Evolutionary conservation across 202 grass and related monocot species (phyloP).

Genomic region (Schoenoplectus tabernaemontani): DNA sequence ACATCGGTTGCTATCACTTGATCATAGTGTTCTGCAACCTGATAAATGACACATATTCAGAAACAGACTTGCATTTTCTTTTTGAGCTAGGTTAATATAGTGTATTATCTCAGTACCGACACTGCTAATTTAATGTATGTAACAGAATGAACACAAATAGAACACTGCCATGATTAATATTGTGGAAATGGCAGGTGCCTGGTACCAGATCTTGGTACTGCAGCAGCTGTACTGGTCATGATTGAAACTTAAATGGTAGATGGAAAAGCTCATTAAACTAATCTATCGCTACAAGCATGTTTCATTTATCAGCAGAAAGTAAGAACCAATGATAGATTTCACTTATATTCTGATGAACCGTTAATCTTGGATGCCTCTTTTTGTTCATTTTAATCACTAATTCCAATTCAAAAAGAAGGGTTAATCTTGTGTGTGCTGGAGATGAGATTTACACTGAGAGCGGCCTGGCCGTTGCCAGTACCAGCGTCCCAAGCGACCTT

Average conservation of each 20-base stretch:
- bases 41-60: neutral
- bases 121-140: neutral
- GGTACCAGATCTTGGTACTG: neutral
- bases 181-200: neutral
- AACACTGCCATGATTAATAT: neutral
- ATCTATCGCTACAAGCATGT: neutral
- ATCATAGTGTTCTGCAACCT: slow-evolving; percentile 68
- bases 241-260: neutral
- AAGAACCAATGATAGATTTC: neutral
- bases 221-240: neutral
- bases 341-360: neutral
- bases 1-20: slow-evolving; percentile 64
- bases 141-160: neutral
- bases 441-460: slow-evolving; percentile 35
- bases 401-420: too few relatives aligned
- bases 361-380: neutral
- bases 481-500: slow-evolving; percentile 68
- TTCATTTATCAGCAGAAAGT: neutral
- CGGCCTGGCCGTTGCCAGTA: slow-evolving; percentile 62
- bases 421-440: neutral
- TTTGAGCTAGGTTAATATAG: neutral
- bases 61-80: neutral
- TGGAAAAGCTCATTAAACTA: neutral
- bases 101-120: neutral
- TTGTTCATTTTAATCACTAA: neutral